A percentile compares a stretch with the other conserved stretches of the same genome.
These are phyloP conservation scores for Thymus mandschuricus DNA, from an alignment of 257 asterid species.

Conservation along the genomic window DNA sequence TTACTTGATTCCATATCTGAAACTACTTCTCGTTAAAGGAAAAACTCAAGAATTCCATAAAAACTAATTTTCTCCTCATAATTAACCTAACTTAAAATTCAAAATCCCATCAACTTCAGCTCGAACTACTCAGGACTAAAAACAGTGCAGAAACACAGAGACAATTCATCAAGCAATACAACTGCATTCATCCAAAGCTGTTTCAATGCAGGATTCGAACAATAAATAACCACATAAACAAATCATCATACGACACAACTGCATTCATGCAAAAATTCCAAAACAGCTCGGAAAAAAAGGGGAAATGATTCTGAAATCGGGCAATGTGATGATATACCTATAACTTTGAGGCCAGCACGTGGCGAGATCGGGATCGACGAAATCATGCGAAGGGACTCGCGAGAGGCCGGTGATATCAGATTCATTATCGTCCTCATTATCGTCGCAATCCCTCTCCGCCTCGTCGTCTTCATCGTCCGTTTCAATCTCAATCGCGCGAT, in stretches of 20 bases:
- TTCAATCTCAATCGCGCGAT: conserved; percentile 65
- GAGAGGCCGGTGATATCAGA: conserved; percentile 52
- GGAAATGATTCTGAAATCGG: not conserved
- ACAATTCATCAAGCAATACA: not conserved
- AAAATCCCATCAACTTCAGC: not conserved
- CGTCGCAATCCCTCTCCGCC: conserved; percentile 55
- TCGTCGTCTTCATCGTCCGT: conserved; percentile 85
- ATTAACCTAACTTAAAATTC: not conserved
- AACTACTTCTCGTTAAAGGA: not conserved
- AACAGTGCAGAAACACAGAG: no score
- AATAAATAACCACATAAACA: not conserved
- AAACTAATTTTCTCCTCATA: no score
- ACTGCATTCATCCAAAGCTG: not conserved
- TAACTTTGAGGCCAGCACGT: conserved; percentile 86
- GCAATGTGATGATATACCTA: conserved; percentile 46
- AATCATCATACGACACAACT: not conserved
- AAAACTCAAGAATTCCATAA: no score
- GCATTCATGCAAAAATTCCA: not conserved
- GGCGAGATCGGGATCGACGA: conserved; percentile 36
- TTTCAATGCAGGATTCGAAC: not conserved
- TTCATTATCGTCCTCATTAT: conserved; percentile 56
- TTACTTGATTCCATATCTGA: not conserved
- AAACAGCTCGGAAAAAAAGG: not conserved
- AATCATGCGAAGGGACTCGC: conserved; percentile 29
- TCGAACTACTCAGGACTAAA: not conserved